Conservation (phyloP, 2,329 filamentous ascomycete species). For the Tolypocladium ophioglossoides region DNA sequence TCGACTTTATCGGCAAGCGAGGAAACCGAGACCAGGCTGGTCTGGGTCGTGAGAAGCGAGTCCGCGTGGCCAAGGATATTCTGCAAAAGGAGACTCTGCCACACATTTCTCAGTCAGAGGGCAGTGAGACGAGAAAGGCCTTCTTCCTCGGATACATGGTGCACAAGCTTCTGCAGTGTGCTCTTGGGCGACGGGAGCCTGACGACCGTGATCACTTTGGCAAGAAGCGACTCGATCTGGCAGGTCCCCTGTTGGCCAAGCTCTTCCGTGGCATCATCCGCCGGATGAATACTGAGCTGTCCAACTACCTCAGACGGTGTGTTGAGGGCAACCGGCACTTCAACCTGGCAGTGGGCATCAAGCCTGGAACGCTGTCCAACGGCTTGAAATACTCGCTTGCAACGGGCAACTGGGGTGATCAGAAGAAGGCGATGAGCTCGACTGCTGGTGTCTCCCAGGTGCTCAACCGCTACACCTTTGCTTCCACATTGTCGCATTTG, state of each 20-base stretch:
- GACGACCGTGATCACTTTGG: slow-evolving; percentile 98
- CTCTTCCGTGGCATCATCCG: slow-evolving; percentile 88
- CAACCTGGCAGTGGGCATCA: slow-evolving; percentile 82
- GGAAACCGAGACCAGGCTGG: slow-evolving; percentile 52
- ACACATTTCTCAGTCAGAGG: slow-evolving; percentile 91
- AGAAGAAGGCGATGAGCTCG: slow-evolving; percentile 93
- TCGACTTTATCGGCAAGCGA: slow-evolving; percentile 93
- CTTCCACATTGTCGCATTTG: slow-evolving; percentile 92
- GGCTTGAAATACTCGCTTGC: slow-evolving; percentile 94
- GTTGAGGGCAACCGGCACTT: slow-evolving; percentile 86
- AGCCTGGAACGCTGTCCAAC: slow-evolving; percentile 82
- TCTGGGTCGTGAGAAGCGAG: slow-evolving; percentile 74
- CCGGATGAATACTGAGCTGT: slow-evolving; percentile 83
- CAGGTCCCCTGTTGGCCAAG: slow-evolving; percentile 89
- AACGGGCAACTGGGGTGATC: slow-evolving; percentile 98
- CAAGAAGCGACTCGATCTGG: slow-evolving; percentile 94
- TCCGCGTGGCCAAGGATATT: slow-evolving; percentile 86
- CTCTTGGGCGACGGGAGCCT: slow-evolving; percentile 82
- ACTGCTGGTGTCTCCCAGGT: slow-evolving; percentile 98
- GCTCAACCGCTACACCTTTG: slow-evolving; percentile 93
- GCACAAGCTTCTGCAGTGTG: slow-evolving; percentile 86
- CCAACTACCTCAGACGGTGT: slow-evolving; percentile 82
- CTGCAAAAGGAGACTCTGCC: slow-evolving; percentile 95
- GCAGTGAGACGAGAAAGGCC: slow-evolving; percentile 89
- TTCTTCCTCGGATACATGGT: slow-evolving; percentile 99